phyloP scores from a whole-genome alignment of 2,329 filamentous ascomycete species.

The Cytospora mali region DNA sequence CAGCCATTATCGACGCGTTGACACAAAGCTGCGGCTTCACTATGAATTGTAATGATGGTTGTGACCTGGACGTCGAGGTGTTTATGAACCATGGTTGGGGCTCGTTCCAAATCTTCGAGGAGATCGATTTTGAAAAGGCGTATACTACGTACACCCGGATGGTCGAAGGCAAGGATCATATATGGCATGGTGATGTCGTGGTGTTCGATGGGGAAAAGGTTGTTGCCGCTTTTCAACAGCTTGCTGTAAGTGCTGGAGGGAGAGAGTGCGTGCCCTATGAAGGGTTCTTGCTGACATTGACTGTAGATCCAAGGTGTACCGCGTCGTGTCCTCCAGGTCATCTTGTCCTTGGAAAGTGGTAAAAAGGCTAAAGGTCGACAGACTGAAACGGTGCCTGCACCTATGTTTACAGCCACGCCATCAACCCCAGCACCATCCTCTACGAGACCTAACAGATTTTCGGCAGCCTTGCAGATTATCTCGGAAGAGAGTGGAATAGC shows the following conservation, averaged over 20 bases:
- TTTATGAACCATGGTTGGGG: conserved; percentile 64
- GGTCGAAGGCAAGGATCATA: conserved; percentile 54
- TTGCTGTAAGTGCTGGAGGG: conserved; percentile 60
- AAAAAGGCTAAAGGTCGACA: neutral
- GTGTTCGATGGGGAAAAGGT: conserved; percentile 55
- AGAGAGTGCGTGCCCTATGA: fast-evolving
- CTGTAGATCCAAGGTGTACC: conserved; percentile 45
- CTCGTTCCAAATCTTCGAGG: conserved; percentile 52
- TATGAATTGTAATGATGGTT: conserved; percentile 58
- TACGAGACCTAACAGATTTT: neutral
- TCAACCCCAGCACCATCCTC: neutral
- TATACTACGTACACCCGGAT: conserved; percentile 62
- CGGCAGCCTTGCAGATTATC: conserved; percentile 8
- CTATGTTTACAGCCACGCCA: neutral
- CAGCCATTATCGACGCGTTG: conserved; percentile 61
- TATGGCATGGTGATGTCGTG: conserved; percentile 57
- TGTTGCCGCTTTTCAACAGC: conserved; percentile 54
- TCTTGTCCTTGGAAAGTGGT: conserved; percentile 31
- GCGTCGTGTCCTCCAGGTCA: conserved; percentile 37
- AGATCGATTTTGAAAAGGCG: conserved; percentile 46
- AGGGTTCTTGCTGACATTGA: neutral
- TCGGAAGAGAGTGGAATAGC: conserved; percentile 17
- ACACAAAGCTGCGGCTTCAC: conserved; percentile 63
- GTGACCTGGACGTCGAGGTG: conserved; percentile 56
- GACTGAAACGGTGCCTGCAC: neutral